A percentile compares a stretch with the other conserved stretches of the same genome.
phyloP scores from a whole-genome alignment of 768 basidiomycete species.

The Lactarius sanguifluus region DNA sequence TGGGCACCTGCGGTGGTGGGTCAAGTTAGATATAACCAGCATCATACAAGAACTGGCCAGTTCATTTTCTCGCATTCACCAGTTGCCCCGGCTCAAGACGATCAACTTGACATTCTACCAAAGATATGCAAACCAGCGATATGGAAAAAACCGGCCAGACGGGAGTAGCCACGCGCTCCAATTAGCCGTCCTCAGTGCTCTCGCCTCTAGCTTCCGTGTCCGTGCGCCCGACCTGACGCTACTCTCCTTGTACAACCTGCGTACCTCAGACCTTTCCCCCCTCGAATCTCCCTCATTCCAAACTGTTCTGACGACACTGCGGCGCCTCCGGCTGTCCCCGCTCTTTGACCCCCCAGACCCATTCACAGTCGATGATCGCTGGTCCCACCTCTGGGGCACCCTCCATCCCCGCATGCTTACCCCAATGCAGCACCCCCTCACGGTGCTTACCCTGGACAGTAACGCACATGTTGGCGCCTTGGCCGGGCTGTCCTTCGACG shows the following conservation, averaged over 20 bases:
- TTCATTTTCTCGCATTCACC: not conserved
- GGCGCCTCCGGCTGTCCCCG: no score
- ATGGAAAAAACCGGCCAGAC: not conserved
- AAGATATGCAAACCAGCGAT: no score
- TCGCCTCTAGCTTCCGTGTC: no score
- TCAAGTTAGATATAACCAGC: not conserved
- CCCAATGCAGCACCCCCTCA: not conserved
- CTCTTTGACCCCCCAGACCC: no score
- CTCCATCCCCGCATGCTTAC: not conserved
- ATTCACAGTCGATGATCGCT: no score
- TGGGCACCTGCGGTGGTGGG: not conserved
- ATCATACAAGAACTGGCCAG: no score
- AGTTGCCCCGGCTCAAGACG: not conserved
- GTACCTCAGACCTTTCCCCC: not conserved
- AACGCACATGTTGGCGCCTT: no score
- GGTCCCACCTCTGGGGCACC: not conserved
- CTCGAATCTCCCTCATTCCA: not conserved
- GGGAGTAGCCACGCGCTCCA: not conserved
- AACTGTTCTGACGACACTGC: no score
- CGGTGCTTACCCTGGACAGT: not conserved
- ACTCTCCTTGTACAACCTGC: not conserved
- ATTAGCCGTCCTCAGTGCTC: no score
- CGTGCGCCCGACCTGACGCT: no score
- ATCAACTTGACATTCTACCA: constrained; percentile 1
- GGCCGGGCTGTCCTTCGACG: no score